Evolutionary conservation across 192 early-diverging fungal genomes (phyloP).

Genomic region (Lobosporangium transversale): DNA sequence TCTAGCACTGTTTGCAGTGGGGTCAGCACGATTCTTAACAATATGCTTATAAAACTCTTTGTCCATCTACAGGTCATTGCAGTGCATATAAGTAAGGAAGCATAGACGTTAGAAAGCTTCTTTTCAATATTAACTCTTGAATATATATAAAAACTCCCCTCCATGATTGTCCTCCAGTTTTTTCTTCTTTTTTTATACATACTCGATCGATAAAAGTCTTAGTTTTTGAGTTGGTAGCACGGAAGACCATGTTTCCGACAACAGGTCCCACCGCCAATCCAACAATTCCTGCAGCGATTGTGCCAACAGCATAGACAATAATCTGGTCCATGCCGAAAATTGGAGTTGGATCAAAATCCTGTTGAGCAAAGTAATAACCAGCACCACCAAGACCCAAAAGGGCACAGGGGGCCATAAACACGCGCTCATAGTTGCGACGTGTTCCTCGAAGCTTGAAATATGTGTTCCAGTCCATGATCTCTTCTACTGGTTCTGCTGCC

Average conservation of each 20-base stretch:
- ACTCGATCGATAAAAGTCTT: constrained; percentile 59
- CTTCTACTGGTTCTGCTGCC: constrained; percentile 60
- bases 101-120: constrained; percentile 61
- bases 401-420: constrained; percentile 64
- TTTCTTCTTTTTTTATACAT: too few species aligned
- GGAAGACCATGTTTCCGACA: constrained; percentile 68
- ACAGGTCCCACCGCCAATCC: constrained; percentile 75
- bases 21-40: constrained; percentile 72
- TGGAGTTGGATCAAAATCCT: constrained; percentile 72
- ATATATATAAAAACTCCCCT: constrained; percentile 45
- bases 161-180: not conserved
- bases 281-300: constrained; percentile 65
- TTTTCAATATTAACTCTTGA: too few species aligned
- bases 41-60: constrained; percentile 75
- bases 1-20: constrained; percentile 69
- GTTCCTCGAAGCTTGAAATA: constrained; percentile 82
- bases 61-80: constrained; percentile 47
- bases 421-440: constrained; percentile 68
- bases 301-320: constrained; percentile 61
- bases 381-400: constrained; percentile 50
- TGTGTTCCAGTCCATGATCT: constrained; percentile 74
- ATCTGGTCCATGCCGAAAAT: constrained; percentile 76
- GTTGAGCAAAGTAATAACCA: constrained; percentile 64
- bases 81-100: not conserved
- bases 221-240: constrained; percentile 57